phyloP scores from a whole-genome alignment of 2,329 filamentous ascomycete genomes.

The Colletotrichum endophyticum region DNA sequence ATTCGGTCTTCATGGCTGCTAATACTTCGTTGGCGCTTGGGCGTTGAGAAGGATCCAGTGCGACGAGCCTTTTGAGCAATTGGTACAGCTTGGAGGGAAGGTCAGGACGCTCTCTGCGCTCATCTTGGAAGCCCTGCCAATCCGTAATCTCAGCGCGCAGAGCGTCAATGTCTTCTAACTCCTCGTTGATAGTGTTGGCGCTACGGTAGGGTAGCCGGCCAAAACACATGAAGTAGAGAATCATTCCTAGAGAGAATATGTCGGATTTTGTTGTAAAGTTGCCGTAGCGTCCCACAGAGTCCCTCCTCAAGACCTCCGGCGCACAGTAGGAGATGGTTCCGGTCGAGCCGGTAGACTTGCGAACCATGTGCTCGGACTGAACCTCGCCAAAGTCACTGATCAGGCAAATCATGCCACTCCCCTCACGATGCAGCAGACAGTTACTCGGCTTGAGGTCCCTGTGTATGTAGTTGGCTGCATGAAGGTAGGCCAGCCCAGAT shows the following conservation, averaged over 20 bases:
- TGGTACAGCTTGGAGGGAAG: slow-evolving; percentile 86
- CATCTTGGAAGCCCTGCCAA: slow-evolving; percentile 88
- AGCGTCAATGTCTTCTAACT: slow-evolving; percentile 87
- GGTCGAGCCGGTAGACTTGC: slow-evolving; percentile 91
- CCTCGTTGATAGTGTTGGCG: slow-evolving; percentile 86
- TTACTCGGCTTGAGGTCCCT: slow-evolving; percentile 96
- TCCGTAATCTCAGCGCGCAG: slow-evolving; percentile 83
- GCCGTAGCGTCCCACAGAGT: slow-evolving; percentile 73
- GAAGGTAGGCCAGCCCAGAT: slow-evolving; percentile 87
- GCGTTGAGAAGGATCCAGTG: slow-evolving; percentile 75
- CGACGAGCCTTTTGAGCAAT: slow-evolving; percentile 80
- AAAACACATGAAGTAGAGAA: slow-evolving; percentile 98
- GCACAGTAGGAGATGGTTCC: slow-evolving; percentile 98
- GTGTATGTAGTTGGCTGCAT: slow-evolving; percentile 92
- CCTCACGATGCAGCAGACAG: slow-evolving; percentile 83
- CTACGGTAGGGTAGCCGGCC: slow-evolving; percentile 83
- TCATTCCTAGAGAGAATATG: slow-evolving; percentile 98
- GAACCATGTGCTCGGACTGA: slow-evolving; percentile 78
- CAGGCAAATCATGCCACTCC: slow-evolving; percentile 75
- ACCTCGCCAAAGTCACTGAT: slow-evolving; percentile 99
- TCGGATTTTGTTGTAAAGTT: slow-evolving; percentile 98
- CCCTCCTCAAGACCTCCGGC: slow-evolving; percentile 83
- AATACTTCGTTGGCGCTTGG: slow-evolving; percentile 89
- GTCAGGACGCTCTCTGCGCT: slow-evolving; percentile 76
- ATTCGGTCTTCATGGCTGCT: slow-evolving; percentile 75